Percentiles rank a stretch among this genome's conserved stretches.
Evolutionary conservation across 805 yeast species (phyloP).

Genomic region (Pichia cabralensis): DNA sequence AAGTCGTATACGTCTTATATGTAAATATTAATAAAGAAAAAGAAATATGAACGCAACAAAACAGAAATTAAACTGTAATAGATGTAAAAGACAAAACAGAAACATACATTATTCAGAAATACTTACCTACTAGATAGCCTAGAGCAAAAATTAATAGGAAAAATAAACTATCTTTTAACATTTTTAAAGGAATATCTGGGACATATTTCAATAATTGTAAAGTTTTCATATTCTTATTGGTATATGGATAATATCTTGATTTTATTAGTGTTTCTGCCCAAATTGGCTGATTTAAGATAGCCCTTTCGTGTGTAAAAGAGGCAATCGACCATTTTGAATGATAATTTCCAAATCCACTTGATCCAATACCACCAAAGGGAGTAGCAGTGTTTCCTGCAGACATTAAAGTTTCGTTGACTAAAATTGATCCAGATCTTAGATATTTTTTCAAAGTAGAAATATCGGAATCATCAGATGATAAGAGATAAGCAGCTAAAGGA

Average conservation of each 20-base stretch:
- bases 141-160: constrained; percentile 1
- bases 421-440: constrained; percentile 60
- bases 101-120: no score
- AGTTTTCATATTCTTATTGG: constrained; percentile 20
- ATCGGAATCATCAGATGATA: constrained; percentile 3
- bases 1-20: no score
- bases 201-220: constrained; percentile 6
- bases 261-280: constrained; percentile 50
- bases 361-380: constrained; percentile 91
- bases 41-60: not conserved
- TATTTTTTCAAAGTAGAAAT: not conserved
- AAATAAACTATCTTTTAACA: not conserved
- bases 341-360: constrained; percentile 73
- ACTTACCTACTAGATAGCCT: constrained; percentile 9
- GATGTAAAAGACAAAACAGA: not conserved
- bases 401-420: constrained; percentile 59
- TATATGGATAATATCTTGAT: constrained; percentile 58
- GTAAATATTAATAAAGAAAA: no score
- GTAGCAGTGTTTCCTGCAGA: constrained; percentile 55
- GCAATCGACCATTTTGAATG: constrained; percentile 66
- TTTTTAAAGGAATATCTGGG: constrained; percentile 11
- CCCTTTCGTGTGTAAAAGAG: constrained; percentile 69
- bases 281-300: constrained; percentile 55
- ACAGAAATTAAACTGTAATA: not conserved
- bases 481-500: constrained; percentile 64